A percentile compares a stretch with the other conserved stretches of the same genome.
Evolutionary conservation across 2,329 filamentous ascomycete species (phyloP).

Genomic region (Madurella fahalii): DNA sequence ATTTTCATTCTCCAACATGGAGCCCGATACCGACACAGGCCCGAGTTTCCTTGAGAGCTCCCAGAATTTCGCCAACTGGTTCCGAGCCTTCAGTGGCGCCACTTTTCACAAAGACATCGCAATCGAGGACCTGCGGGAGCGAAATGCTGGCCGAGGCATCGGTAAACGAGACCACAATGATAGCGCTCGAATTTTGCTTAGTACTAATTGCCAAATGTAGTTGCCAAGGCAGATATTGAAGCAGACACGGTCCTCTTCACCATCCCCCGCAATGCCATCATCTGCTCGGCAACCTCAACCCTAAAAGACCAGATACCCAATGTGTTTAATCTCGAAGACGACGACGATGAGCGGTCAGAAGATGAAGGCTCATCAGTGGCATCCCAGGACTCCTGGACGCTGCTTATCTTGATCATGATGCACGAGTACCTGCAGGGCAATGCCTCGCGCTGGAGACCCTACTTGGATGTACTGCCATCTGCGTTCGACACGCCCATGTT

Average conservation of each 20-base stretch:
- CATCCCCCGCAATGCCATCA: constrained; percentile 67
- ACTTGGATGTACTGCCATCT: constrained; percentile 69
- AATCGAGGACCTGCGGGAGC: constrained; percentile 49
- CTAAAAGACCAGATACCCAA: constrained; percentile 55
- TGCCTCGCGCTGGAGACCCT: constrained; percentile 68
- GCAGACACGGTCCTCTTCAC: constrained; percentile 76
- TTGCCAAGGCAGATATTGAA: constrained; percentile 65
- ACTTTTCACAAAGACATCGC: constrained; percentile 50
- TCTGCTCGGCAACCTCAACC: constrained; percentile 69
- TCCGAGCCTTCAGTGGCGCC: constrained; percentile 47
- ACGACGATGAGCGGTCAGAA: constrained; percentile 35
- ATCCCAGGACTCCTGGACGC: constrained; percentile 50
- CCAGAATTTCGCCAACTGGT: constrained; percentile 50
- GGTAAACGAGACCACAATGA: constrained; percentile 34
- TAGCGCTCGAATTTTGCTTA: background rate
- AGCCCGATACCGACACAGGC: constrained; percentile 12
- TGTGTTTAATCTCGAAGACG: constrained; percentile 41
- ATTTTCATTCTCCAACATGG: constrained; percentile 6
- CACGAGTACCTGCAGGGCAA: constrained; percentile 63
- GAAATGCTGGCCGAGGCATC: constrained; percentile 52
- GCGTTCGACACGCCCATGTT: constrained; percentile 86
- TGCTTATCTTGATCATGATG: constrained; percentile 71
- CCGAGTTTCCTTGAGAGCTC: constrained; percentile 42
- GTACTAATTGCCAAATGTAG: constrained; percentile 37
- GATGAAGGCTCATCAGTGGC: constrained; percentile 27